These are phyloP conservation scores for Epichloe sp. DNA, from an alignment of 2,329 filamentous ascomycete species.

Conservation along the genomic window DNA sequence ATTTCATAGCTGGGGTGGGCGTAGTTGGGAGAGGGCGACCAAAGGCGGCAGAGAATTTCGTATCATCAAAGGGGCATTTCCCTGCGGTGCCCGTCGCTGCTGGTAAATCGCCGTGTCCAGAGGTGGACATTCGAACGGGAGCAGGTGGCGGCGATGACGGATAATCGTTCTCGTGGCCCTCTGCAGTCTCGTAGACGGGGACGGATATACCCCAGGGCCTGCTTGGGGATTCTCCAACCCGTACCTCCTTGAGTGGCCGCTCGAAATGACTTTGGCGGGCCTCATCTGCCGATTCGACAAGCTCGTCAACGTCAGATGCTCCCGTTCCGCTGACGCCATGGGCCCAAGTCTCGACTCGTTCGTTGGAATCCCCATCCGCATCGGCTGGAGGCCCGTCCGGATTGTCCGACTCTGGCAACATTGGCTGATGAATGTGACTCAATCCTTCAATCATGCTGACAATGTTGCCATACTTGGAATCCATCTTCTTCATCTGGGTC, in stretches of 20 bases:
- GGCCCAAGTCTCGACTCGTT: conserved; percentile 78
- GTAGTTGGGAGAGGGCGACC: conserved; percentile 11
- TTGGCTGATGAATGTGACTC: conserved; percentile 74
- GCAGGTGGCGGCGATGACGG: conserved; percentile 45
- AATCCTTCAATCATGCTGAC: conserved; percentile 91
- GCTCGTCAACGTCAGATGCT: conserved; percentile 23
- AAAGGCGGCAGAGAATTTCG: conserved; percentile 27
- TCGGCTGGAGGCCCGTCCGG: conserved; percentile 27
- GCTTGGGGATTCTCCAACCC: conserved; percentile 88
- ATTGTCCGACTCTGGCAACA: conserved; percentile 52
- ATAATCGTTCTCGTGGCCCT: conserved; percentile 23
- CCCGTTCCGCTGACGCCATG: conserved; percentile 52
- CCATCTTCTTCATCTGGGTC: conserved; percentile 71
- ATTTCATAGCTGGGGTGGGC: conserved; percentile 8
- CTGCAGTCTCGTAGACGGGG: conserved; percentile 39
- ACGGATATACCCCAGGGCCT: conserved; percentile 87
- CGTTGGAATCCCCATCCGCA: conserved; percentile 42
- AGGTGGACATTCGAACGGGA: conserved; percentile 37
- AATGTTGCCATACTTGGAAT: conserved; percentile 86
- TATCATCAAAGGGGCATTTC: conserved; percentile 48
- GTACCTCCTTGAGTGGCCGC: conserved; percentile 70
- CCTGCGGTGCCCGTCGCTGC: conserved; percentile 14
- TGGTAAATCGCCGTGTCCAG: conserved; percentile 12
- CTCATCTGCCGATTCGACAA: conserved; percentile 27
- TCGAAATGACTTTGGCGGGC: conserved; percentile 67